These are phyloP conservation scores for Leccinum holopus DNA, from an alignment of 1,284 basidiomycete genomes.

Conservation along the genomic window DNA sequence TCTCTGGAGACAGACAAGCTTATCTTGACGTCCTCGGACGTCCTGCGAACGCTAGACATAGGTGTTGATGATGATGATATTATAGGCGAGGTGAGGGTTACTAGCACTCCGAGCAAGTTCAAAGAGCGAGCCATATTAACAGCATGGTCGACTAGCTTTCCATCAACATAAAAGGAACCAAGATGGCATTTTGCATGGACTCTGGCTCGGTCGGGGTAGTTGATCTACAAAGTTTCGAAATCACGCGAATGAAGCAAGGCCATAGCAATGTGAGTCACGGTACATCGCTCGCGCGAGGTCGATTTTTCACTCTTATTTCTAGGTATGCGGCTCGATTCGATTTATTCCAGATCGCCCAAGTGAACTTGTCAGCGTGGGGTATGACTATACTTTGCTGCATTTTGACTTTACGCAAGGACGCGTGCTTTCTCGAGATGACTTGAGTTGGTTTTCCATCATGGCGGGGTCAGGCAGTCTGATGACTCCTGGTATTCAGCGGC, in stretches of 20 bases:
- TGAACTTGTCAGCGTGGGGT: constrained; percentile 75
- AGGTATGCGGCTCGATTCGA: constrained; percentile 68
- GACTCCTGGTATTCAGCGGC: constrained; percentile 35
- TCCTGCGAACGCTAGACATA: constrained; percentile 42
- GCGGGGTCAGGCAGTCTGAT: constrained; percentile 1
- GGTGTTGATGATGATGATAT: constrained; percentile 56
- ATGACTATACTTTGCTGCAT: constrained; percentile 67
- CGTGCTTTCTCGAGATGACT: constrained; percentile 55
- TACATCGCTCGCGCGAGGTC: constrained; percentile 4
- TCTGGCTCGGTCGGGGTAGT: constrained; percentile 64
- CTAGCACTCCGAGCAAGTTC: not conserved
- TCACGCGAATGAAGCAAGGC: constrained; percentile 56
- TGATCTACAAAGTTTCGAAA: constrained; percentile 48
- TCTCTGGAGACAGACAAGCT: constrained; percentile 45
- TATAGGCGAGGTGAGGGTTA: constrained; percentile 60
- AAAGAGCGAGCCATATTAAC: constrained; percentile 27
- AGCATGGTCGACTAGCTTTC: constrained; percentile 51
- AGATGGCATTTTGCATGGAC: constrained; percentile 69
- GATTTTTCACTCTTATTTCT: constrained; percentile 15
- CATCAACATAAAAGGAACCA: constrained; percentile 52
- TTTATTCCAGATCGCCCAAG: constrained; percentile 68
- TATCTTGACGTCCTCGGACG: constrained; percentile 51
- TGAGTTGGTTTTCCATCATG: constrained; percentile 45
- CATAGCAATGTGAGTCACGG: constrained; percentile 57
- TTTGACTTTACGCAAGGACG: constrained; percentile 61